Percentiles rank a stretch among this genome's conserved stretches.
phyloP scores from a whole-genome alignment of 306 rosid species.

The Bauhinia variegata region DNA sequence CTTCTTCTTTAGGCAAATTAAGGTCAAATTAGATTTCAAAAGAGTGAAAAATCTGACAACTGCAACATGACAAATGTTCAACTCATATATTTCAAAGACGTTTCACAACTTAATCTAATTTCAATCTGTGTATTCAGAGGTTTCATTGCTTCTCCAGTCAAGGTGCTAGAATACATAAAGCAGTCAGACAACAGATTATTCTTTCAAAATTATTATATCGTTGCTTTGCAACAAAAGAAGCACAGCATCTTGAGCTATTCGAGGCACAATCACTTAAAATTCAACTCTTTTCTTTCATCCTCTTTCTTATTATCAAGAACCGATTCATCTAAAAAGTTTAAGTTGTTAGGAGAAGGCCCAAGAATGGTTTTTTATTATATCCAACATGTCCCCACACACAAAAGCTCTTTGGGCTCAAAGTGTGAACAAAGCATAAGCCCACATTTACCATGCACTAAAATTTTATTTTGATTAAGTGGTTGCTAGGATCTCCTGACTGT shows the following conservation, averaged over 20 bases:
- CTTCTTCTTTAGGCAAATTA: slow-evolving; percentile 2
- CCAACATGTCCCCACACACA: too few species aligned
- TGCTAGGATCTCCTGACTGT: too few species aligned
- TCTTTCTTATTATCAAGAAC: too few species aligned
- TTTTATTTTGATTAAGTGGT: too few species aligned
- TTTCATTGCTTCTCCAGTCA: background rate
- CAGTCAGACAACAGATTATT: too few species aligned
- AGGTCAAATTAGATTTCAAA: slow-evolving; percentile 1
- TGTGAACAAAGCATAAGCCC: too few species aligned
- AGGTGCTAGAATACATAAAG: too few species aligned
- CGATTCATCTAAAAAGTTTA: too few species aligned
- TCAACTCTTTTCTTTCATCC: background rate
- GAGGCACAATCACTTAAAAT: background rate
- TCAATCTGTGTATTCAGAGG: background rate
- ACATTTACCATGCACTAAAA: too few species aligned
- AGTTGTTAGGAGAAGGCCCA: too few species aligned
- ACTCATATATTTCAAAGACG: background rate
- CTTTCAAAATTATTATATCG: background rate
- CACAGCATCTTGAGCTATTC: background rate
- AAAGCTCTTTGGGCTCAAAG: too few species aligned
- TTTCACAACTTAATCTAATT: background rate
- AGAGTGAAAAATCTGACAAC: background rate
- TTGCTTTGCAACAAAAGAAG: background rate
- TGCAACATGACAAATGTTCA: background rate
- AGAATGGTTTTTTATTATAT: too few species aligned